Percentiles rank a stretch among this genome's conserved stretches.
Conservation (phyloP, 1,284 basidiomycete species). For the Cryptococcus wingfieldii region DNA sequence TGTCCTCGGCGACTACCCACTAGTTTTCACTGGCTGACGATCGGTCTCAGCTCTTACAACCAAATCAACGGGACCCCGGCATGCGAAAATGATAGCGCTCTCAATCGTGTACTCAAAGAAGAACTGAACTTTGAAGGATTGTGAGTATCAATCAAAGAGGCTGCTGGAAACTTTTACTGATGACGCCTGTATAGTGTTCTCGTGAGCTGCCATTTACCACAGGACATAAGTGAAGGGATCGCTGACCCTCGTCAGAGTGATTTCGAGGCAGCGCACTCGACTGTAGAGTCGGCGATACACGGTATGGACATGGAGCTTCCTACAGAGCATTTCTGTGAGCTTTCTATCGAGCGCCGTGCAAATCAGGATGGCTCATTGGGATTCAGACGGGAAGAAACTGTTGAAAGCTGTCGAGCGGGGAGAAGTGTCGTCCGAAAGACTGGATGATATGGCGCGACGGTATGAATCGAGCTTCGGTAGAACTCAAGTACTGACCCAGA, state of each 20-base stretch:
- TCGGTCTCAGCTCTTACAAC: conserved; percentile 52
- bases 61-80: conserved; percentile 71
- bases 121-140: conserved; percentile 59
- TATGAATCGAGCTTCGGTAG: conserved; percentile 6
- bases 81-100: conserved; percentile 68
- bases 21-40: not conserved
- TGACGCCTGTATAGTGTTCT: conserved; percentile 20
- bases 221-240: too few relatives aligned
- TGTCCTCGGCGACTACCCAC: not conserved
- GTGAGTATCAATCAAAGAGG: conserved; percentile 38
- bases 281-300: conserved; percentile 45
- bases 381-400: conserved; percentile 51
- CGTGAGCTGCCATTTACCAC: conserved; percentile 5
- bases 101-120: conserved; percentile 73
- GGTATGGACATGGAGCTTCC: conserved; percentile 54
- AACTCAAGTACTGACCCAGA: not conserved
- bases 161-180: conserved; percentile 2
- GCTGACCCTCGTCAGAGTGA: conserved; percentile 20
- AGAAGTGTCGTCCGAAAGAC: conserved; percentile 60
- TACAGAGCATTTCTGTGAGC: conserved; percentile 36
- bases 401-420: conserved; percentile 64
- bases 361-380: conserved; percentile 4
- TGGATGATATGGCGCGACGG: conserved; percentile 50
- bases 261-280: conserved; percentile 43
- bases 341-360: too few relatives aligned